Evolutionary conservation across 179 eudicot species (phyloP).

Genomic region (Corrigiola litoralis): DNA sequence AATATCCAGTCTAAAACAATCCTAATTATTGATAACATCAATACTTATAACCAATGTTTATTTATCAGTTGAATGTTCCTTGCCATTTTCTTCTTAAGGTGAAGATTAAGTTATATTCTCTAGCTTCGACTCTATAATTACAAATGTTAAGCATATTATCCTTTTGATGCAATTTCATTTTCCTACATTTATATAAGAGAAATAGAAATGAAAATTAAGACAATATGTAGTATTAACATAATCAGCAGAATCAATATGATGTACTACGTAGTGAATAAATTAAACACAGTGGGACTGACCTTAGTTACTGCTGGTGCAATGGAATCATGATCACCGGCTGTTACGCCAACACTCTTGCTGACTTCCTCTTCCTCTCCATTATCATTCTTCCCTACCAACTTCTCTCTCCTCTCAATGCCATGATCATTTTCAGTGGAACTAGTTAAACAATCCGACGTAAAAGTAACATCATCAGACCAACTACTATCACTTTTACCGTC

Average conservation of each 20-base stretch:
- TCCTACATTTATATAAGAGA: no score
- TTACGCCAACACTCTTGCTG: slow-evolving; percentile 27
- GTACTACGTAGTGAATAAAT: background rate
- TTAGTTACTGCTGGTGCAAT: slow-evolving; percentile 25
- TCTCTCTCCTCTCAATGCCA: slow-evolving; percentile 31
- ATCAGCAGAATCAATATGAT: background rate
- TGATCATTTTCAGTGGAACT: slow-evolving; percentile 36
- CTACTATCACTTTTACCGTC: slow-evolving; percentile 32
- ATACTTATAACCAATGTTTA: no score
- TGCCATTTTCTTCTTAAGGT: no score
- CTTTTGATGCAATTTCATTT: no score
- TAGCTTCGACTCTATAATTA: no score
- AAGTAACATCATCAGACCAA: slow-evolving; percentile 50
- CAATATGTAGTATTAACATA: no score
- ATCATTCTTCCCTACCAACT: slow-evolving; percentile 4
- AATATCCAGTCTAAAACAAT: no score
- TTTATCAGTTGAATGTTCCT: no score
- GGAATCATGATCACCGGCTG: slow-evolving; percentile 26
- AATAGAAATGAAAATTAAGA: background rate
- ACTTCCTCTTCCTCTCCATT: slow-evolving; percentile 13
- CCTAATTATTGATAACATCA: no score
- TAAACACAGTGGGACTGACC: slow-evolving; percentile 18
- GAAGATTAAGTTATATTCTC: no score
- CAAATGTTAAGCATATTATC: no score
- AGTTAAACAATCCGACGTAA: slow-evolving; percentile 29